Base-by-base conservation (phyloP, 768 basidiomycete species). In the Amyloporia xantha region DNA sequence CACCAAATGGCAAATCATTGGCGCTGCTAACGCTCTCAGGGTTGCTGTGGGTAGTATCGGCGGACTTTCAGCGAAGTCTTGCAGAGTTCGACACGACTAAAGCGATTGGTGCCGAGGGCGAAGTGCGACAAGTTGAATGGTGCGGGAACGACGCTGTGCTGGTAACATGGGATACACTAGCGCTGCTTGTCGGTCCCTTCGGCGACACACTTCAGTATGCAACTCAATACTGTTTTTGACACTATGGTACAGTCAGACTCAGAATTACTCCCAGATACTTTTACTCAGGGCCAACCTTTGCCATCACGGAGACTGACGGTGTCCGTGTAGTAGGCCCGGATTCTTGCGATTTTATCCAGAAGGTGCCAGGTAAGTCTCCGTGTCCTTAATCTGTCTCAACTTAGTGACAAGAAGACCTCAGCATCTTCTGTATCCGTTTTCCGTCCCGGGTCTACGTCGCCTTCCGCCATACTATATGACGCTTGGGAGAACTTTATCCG, bases 121-220 rank as follows among this genome's bases (percentile, higher is more conserved):
- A 71, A 3, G 74, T 89, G 2, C 71, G 73, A 28, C 84, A 86
- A 55, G 82, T 92, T 0, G 87, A 86, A 59, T 99, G 96, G 96
- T 97, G 93, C 63, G 94, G 94, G 1, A 91, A 92, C 61, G 94
- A 99, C 66, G 91, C 93, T 0, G 86, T 98, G 39, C 72, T 92
- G 2, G 75, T 96, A 15, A 84, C 84, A 17, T 97, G 92, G 91
- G 78, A 81, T 37, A 69, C 76, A 17, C 67, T 84, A 25, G 86
- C 82, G 0, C 70, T 92, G 2, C 72, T 99, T 25, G 90, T 96
- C n/a, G 93, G 95, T 4, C 96, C 96, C 12, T 87, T 81, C 48
- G 92, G 92, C 2, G 90, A 94, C 57, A 83, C 80, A 0, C 69
- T 97, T 20, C 79, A 80, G 93, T 94, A 64, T 55, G 88, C 10